Base-by-base conservation (phyloP, 208 protist genomes). In the Porcisia hertigi region DNA sequence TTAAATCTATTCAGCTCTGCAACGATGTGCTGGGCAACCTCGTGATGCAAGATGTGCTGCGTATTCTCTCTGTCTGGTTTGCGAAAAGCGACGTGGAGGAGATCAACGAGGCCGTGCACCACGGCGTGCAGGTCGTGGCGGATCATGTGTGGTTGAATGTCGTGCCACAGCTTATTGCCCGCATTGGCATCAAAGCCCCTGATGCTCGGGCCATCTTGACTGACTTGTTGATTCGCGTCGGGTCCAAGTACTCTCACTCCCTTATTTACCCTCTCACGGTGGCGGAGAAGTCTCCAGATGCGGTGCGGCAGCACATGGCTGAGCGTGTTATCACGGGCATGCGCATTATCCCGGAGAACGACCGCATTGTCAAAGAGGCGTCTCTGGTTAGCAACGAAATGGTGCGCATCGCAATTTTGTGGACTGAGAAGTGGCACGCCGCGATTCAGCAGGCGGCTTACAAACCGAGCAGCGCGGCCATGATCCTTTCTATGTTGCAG, bases 201-300 rank as follows among this genome's bases (percentile, higher is more conserved):
- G 66, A 86, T 8, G 97, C 99, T 34, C 83, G 98, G 7, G 84
- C 88, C 62, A 93, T 99, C 52, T 85, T 99, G 39, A 91, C 98
- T 16, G 83, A 99, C 25, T 76, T 99, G 39, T 89, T 99, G 7
- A 85, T 92, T 52, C 85, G 86, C 47, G 94, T 99, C 65, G 99
- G 98, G 45, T 94, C 96, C 34, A 86, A 88, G 66, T 99, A 99
- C 87, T 98, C 99, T n/a, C 99, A 99, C 77, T 98, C 99, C 12
- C 90, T 99, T 55, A 97, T 99, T 54, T 99, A 99, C 92, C 99
- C 99, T 70, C 89, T 99, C 12, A 99, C 98, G 9, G 99, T 99
- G 9, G 97, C 98, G 23, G 92, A 98, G 67, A 97, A 95, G 77
- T 94, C 91, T 7, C 90, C 92, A 6, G 92, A 97, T 54, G 82